Base-by-base conservation (phyloP, 495 filamentous ascomycete genomes). In the Tuber umbilicatum region DNA sequence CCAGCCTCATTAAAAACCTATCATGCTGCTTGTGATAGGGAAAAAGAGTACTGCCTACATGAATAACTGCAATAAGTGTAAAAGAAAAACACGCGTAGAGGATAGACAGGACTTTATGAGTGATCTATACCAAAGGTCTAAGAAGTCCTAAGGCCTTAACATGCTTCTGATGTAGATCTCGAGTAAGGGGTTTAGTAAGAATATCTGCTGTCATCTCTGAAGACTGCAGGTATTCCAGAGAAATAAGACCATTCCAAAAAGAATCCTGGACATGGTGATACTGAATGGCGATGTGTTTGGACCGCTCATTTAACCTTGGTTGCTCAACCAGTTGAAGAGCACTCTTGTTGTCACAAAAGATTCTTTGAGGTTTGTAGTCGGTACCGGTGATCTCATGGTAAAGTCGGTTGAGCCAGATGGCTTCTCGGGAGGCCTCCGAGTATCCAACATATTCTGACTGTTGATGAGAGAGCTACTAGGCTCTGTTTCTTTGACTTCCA, bases 401-500 rank as follows among this genome's bases (percentile, higher is more conserved):
- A 7, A 50, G 45, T 1, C 45, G 21, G 23, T 50, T 50, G 5
- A 50, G 19, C 21, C 45, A 50, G 7, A 50, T n/a, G 5, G 45
- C 45, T 5, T 50, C 45, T 23, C 45, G 10, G 3, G 43, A 45
- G 9, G 43, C 43, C 43, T 45, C 43, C 1, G 43, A 69, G 67
- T 39, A 69, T 19, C 16, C 27, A 37, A 69, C 37, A 37, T 69
- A 69, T 23, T 69, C 27, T 37, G 68, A 37, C 68, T 37, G 39
- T 69, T 2, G 35, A 37, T 69, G 68, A 69, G 16, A 40, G 16
- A 3, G 27, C 68, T 5, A 69, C 68, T 5, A 40, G 31, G 19
- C 35, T 37, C 9, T 69, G 27, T 37, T 69, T 69, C 68, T 69
- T 37, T n/a, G 68, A 37, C 68, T 69, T 69, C 68, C 68, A 69